Percentiles rank a stretch among this genome's conserved stretches.
Conservation (phyloP, 805 yeast species). For the Wickerhamiella australiensis region DNA sequence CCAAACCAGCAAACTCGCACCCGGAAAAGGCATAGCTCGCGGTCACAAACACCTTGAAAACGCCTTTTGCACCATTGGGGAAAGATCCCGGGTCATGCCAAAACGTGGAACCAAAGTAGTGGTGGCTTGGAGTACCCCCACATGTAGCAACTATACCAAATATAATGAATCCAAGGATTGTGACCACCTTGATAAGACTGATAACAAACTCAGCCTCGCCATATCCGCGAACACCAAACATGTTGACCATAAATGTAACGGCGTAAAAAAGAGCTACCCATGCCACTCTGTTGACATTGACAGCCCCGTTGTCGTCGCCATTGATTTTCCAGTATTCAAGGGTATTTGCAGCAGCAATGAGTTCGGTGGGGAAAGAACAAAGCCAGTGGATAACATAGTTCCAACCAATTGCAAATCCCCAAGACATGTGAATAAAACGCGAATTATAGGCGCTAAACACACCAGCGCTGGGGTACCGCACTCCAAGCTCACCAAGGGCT, state of each 20-base stretch:
- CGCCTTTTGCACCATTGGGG: conserved; percentile 53
- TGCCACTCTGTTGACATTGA: conserved; percentile 40
- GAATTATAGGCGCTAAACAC: conserved; percentile 49
- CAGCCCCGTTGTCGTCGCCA: conserved; percentile 25
- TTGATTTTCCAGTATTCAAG: conserved; percentile 43
- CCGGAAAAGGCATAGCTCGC: conserved; percentile 73
- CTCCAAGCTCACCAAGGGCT: conserved; percentile 61
- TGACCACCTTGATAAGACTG: conserved; percentile 45
- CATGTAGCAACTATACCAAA: conserved; percentile 38
- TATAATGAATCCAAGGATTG: conserved; percentile 52
- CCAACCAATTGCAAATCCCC: conserved; percentile 66
- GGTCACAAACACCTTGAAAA: conserved; percentile 59
- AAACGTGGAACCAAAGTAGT: conserved; percentile 40
- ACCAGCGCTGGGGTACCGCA: conserved; percentile 51
- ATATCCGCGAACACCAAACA: conserved; percentile 46
- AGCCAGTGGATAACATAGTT: conserved; percentile 56
- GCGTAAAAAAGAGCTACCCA: conserved; percentile 46
- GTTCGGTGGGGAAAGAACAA: conserved; percentile 52
- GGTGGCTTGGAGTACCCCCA: conserved; percentile 45
- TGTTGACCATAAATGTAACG: conserved; percentile 36
- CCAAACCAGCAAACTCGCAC: conserved; percentile 59
- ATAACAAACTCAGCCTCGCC: conserved; percentile 63
- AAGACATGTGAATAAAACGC: conserved; percentile 53
- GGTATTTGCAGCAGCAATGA: conserved; percentile 50
- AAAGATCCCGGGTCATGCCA: conserved; percentile 62